Conservation (phyloP, 129 eudicot genomes). For the Flaveria sonorensis region DNA sequence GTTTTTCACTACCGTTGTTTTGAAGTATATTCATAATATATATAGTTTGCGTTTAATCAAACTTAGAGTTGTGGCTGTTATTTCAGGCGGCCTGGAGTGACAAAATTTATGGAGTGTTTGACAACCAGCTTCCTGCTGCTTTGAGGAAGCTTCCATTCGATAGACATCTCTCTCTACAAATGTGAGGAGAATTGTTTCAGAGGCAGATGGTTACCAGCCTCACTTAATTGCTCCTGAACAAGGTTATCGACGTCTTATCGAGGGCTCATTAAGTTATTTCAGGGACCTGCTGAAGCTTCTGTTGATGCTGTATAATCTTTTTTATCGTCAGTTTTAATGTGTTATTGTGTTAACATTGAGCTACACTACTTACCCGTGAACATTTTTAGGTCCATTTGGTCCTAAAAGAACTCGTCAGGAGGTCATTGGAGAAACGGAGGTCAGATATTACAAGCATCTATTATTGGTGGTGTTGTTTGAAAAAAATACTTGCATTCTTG, state of each 20-base stretch:
- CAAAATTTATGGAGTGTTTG: conserved; percentile 58
- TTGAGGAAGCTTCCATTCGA: conserved; percentile 66
- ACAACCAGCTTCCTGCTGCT: conserved; percentile 75
- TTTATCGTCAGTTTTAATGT: conserved; percentile 7
- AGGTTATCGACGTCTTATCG: conserved; percentile 68
- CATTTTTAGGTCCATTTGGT: conserved; percentile 56
- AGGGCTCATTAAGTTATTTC: conserved; percentile 51
- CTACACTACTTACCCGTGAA: neutral
- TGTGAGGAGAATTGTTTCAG: conserved; percentile 58
- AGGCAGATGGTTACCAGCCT: conserved; percentile 77
- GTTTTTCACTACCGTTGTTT: neutral
- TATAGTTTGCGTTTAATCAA: conserved; percentile 2
- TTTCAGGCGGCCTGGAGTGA: conserved; percentile 69
- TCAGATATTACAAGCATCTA: conserved; percentile 19
- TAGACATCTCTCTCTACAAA: conserved; percentile 62
- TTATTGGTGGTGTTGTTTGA: neutral
- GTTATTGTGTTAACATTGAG: neutral
- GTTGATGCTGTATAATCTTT: conserved; percentile 55
- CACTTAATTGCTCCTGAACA: conserved; percentile 76
- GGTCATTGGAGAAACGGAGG: conserved; percentile 73
- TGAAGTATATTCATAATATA: neutral
- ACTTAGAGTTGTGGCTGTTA: conserved; percentile 1
- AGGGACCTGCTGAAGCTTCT: conserved; percentile 75
- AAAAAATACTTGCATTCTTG: neutral
- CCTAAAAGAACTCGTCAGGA: conserved; percentile 67